Percentiles rank a stretch among this genome's conserved stretches.
These are phyloP conservation scores for Phytophthora quininea DNA, from an alignment of 352 stramenopile species.

Conservation along the genomic window DNA sequence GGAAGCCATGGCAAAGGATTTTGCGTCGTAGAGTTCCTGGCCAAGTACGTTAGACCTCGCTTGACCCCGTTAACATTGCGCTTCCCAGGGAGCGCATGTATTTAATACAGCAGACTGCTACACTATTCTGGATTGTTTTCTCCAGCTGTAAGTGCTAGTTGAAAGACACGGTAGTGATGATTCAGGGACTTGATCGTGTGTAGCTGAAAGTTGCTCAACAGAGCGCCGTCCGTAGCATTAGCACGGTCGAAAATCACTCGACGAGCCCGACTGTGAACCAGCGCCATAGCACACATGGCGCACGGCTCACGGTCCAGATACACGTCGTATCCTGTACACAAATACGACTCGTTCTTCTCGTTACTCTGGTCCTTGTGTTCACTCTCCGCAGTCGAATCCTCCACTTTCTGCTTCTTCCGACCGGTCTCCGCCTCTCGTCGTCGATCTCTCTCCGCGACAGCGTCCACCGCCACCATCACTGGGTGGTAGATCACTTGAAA, in stretches of 20 bases:
- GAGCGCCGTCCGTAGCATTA: conserved; percentile 65
- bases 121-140: background rate
- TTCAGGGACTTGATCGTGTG: conserved; percentile 90
- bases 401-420: conserved; percentile 45
- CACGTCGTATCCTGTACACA: conserved; percentile 90
- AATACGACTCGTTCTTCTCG: conserved; percentile 62
- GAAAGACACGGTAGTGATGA: conserved; percentile 88
- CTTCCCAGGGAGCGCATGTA: conserved; percentile 13
- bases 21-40: conserved; percentile 34
- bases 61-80: background rate
- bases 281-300: conserved; percentile 90
- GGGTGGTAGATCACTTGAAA: conserved; percentile 70
- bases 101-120: conserved; percentile 27
- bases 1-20: conserved; percentile 84
- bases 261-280: conserved; percentile 84
- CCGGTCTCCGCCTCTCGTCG: conserved; percentile 31
- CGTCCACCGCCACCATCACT: conserved; percentile 71
- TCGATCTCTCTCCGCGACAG: conserved; percentile 67
- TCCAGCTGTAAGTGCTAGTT: conserved; percentile 26
- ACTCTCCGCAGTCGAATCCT: conserved; percentile 8
- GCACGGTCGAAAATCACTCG: conserved; percentile 74
- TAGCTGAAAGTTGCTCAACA: conserved; percentile 66
- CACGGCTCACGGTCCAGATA: conserved; percentile 88
- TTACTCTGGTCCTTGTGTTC: background rate
- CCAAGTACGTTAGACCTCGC: conserved; percentile 6